phyloP scores from a whole-genome alignment of 768 basidiomycete genomes.

The Zangia roseola region DNA sequence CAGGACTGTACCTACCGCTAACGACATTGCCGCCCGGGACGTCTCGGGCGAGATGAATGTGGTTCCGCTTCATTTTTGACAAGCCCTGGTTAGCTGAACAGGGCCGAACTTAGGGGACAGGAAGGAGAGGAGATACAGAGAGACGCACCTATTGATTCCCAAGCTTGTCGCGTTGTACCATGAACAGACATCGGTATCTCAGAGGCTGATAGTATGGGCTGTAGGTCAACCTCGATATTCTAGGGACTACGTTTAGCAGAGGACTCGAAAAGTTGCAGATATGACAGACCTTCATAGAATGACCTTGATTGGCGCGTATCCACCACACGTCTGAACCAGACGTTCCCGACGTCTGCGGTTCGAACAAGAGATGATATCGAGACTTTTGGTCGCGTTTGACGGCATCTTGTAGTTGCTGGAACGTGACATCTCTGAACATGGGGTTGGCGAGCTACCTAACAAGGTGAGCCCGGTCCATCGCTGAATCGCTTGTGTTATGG shows the following conservation, averaged over 20 bases:
- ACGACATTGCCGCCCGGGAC: constrained; percentile 62
- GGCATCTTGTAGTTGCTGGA: constrained; percentile 54
- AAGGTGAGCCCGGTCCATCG: constrained; percentile 4
- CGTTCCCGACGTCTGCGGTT: constrained; percentile 39
- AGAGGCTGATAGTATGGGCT: constrained; percentile 49
- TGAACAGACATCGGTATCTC: constrained; percentile 85
- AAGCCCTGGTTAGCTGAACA: constrained; percentile 63
- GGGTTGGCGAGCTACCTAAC: constrained; percentile 61
- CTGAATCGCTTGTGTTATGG: not conserved
- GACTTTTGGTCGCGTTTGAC: constrained; percentile 68
- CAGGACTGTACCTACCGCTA: constrained; percentile 57
- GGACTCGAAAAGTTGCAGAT: not conserved
- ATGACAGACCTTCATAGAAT: constrained; percentile 68
- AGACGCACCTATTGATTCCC: constrained; percentile 64
- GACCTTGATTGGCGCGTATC: constrained; percentile 91
- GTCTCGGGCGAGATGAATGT: constrained; percentile 90
- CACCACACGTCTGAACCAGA: constrained; percentile 56
- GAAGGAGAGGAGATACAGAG: not conserved
- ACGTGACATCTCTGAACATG: constrained; percentile 60
- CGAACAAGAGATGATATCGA: constrained; percentile 58
- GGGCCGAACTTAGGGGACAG: not conserved
- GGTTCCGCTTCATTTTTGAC: constrained; percentile 84
- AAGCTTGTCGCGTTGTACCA: constrained; percentile 69
- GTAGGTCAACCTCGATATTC: constrained; percentile 69
- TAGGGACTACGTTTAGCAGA: constrained; percentile 25